Evolutionary conservation across 2,329 filamentous ascomycete genomes (phyloP).

Genomic region (Fusarium acutatum): DNA sequence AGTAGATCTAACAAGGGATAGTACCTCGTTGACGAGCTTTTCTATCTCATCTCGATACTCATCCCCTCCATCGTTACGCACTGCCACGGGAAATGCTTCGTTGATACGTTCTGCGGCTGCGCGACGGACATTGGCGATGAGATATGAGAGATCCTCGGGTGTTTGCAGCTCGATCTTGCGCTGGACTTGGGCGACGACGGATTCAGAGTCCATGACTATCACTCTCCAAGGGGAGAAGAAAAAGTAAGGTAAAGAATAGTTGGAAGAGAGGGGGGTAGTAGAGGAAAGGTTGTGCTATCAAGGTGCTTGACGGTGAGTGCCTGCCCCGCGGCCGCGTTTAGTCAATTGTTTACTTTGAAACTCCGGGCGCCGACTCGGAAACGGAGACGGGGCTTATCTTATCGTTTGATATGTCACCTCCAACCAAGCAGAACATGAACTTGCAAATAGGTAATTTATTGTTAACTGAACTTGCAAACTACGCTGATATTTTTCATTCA

Average conservation of each 20-base stretch:
- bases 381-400: conserved; percentile 17
- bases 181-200: conserved; percentile 56
- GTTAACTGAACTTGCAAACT: neutral
- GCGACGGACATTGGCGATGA: conserved; percentile 74
- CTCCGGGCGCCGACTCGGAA: neutral
- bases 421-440: neutral
- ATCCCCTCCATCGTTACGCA: conserved; percentile 58
- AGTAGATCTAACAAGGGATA: neutral
- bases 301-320: conserved; percentile 16
- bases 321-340: conserved; percentile 26
- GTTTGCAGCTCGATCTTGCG: conserved; percentile 83
- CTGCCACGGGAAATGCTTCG: conserved; percentile 72
- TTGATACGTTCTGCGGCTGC: conserved; percentile 74
- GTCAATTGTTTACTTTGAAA: conserved; percentile 28
- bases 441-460: neutral
- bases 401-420: neutral
- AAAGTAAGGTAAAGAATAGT: neutral
- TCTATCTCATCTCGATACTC: conserved; percentile 68
- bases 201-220: conserved; percentile 47
- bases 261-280: neutral
- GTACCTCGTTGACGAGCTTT: conserved; percentile 66
- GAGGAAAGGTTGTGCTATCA: conserved; percentile 15
- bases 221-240: neutral
- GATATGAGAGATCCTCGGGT: conserved; percentile 75
- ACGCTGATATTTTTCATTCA: neutral